phyloP scores from a whole-genome alignment of 352 stramenopile genomes.

The Phytophthora palmivora region DNA sequence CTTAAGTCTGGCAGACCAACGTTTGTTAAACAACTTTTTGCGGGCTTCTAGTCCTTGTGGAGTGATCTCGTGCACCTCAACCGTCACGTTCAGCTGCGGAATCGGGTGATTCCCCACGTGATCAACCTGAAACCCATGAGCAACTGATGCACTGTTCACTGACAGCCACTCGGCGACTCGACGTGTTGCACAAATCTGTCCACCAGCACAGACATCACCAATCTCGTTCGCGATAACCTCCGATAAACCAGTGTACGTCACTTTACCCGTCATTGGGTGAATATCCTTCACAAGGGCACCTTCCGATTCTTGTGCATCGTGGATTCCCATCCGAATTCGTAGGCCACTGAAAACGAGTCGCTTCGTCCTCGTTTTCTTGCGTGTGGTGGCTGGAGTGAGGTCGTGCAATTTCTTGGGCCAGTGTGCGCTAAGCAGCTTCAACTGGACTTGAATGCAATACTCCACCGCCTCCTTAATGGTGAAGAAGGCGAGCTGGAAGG shows the following conservation, averaged over 20 bases:
- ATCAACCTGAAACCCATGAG: conserved; percentile 36
- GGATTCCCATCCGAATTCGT: conserved; percentile 65
- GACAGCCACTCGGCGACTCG: conserved; percentile 51
- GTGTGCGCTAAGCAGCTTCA: conserved; percentile 43
- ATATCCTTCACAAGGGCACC: conserved; percentile 54
- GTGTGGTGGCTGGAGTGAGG: conserved; percentile 35
- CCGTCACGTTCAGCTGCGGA: conserved; percentile 42
- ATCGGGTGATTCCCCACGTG: conserved; percentile 37
- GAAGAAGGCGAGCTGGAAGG: conserved; percentile 73
- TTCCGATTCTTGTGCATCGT: conserved; percentile 53
- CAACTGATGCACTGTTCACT: conserved; percentile 32
- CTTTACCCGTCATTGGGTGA: conserved; percentile 56
- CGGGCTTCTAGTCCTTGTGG: conserved; percentile 45
- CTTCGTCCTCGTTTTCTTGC: conserved; percentile 48
- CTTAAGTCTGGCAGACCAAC: conserved; percentile 17
- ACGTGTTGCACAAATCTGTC: conserved; percentile 58
- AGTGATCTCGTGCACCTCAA: conserved; percentile 51
- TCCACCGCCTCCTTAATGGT: conserved; percentile 59
- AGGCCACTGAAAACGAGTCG: conserved; percentile 59
- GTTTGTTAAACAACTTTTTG: conserved; percentile 42
- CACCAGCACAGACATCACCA: conserved; percentile 50
- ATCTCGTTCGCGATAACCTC: conserved; percentile 69
- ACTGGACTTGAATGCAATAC: conserved; percentile 61
- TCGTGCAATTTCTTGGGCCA: conserved; percentile 63
- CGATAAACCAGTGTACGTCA: conserved; percentile 62